Conservation (phyloP, 805 yeast genomes). For the Sugiyamaella americana region DNA sequence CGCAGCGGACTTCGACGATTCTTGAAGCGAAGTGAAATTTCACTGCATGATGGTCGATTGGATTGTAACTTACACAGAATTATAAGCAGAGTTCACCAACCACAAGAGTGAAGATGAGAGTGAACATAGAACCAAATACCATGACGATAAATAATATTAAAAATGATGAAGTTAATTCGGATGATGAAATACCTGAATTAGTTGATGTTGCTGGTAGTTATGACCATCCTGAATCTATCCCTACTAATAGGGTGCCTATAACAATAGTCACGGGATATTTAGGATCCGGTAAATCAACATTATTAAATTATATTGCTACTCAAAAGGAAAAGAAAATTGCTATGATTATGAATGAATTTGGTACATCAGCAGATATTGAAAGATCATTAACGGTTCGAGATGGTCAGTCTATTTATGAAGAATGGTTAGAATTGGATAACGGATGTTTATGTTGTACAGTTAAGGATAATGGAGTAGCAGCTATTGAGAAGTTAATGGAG, state of each 20-base stretch:
- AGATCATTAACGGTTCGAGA: constrained; percentile 69
- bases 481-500: constrained; percentile 80
- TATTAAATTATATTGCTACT: constrained; percentile 64
- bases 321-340: constrained; percentile 72
- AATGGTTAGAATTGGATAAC: constrained; percentile 94
- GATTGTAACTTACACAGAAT: too few relatives aligned
- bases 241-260: constrained; percentile 60
- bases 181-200: constrained; percentile 27
- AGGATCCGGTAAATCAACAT: constrained; percentile 91
- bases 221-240: constrained; percentile 5
- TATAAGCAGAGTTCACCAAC: too few relatives aligned
- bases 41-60: too few relatives aligned
- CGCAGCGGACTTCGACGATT: too few relatives aligned
- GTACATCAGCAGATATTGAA: constrained; percentile 85
- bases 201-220: constrained; percentile 15
- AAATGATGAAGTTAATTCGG: too few relatives aligned
- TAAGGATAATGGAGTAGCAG: constrained; percentile 89
- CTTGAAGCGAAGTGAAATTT: too few relatives aligned
- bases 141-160: too few relatives aligned
- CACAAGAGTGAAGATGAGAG: too few relatives aligned
- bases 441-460: constrained; percentile 97
- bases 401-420: constrained; percentile 57
- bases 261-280: constrained; percentile 92
- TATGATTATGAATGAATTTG: constrained; percentile 80
- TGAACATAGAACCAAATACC: too few relatives aligned